Evolutionary conservation across 2,329 filamentous ascomycete species (phyloP).

Genomic region (Alternaria infectoria): DNA sequence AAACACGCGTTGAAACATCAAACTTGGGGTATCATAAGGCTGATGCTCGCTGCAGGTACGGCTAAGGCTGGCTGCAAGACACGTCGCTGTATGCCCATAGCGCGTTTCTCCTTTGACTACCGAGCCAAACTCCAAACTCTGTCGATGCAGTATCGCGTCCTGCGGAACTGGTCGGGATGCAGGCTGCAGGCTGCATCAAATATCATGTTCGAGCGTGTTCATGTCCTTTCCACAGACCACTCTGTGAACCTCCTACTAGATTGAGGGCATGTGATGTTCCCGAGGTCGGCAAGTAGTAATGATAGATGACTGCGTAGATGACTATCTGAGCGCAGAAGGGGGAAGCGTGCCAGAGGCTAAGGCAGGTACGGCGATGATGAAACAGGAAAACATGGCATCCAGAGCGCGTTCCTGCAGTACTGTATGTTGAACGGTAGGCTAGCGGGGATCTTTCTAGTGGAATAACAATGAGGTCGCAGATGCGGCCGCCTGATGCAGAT

Average conservation of each 20-base stretch:
- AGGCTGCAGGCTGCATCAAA: not conserved
- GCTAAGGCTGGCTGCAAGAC: conserved; percentile 14
- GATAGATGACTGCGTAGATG: not conserved
- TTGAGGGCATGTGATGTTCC: not conserved
- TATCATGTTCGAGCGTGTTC: not conserved
- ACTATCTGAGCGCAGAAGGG: not conserved
- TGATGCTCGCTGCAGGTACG: conserved; percentile 11
- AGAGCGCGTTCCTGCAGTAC: conserved; percentile 12
- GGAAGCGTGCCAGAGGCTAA: conserved; percentile 1
- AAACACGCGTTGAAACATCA: conserved; percentile 5
- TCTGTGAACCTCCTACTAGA: not conserved
- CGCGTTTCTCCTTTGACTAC: conserved; percentile 1
- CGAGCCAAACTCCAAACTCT: not conserved
- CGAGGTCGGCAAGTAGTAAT: not conserved
- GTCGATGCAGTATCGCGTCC: not conserved
- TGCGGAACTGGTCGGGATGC: not conserved
- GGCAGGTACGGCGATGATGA: conserved; percentile 14
- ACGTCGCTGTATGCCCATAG: not conserved
- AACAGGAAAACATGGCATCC: not conserved
- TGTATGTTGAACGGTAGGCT: not conserved
- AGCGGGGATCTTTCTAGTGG: not conserved
- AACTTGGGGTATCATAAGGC: conserved; percentile 2
- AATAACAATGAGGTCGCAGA: conserved; percentile 7
- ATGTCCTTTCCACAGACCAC: not conserved
- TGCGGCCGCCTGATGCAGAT: conserved; percentile 1